Conservation (phyloP, 2,329 filamentous ascomycete genomes). For the Fusarium succisae region DNA sequence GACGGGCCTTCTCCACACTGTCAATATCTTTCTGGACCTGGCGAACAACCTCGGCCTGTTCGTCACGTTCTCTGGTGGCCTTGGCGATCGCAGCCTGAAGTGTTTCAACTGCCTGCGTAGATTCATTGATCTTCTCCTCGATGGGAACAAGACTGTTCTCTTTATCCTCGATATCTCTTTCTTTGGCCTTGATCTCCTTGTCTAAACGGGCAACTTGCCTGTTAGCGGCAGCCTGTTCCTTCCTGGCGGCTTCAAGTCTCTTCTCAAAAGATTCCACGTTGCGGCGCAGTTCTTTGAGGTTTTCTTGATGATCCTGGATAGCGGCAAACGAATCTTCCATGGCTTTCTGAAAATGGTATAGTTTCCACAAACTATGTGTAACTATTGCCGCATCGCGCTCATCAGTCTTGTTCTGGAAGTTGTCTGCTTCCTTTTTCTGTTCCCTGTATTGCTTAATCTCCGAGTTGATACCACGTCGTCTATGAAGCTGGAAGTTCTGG, state of each 20-base stretch:
- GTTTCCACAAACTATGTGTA: slow-evolving; percentile 93
- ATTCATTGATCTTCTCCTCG: slow-evolving; percentile 89
- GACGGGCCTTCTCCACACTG: slow-evolving; percentile 87
- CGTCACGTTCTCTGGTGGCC: slow-evolving; percentile 79
- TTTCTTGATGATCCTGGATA: slow-evolving; percentile 93
- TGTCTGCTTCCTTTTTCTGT: slow-evolving; percentile 95
- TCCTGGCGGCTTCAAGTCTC: slow-evolving; percentile 81
- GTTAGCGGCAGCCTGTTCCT: slow-evolving; percentile 80
- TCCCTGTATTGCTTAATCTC: slow-evolving; percentile 98
- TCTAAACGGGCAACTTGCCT: slow-evolving; percentile 85
- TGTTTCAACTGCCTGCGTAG: slow-evolving; percentile 73
- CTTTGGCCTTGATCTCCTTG: slow-evolving; percentile 83
- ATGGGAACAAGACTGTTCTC: slow-evolving; percentile 88
- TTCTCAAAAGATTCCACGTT: slow-evolving; percentile 87
- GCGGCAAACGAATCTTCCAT: slow-evolving; percentile 92
- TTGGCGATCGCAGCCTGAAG: slow-evolving; percentile 74
- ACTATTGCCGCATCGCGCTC: slow-evolving; percentile 92
- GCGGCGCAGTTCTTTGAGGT: slow-evolving; percentile 90
- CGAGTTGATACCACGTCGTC: slow-evolving; percentile 92
- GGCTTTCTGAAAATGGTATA: slow-evolving; percentile 92
- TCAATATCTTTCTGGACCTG: slow-evolving; percentile 83
- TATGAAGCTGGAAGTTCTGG: slow-evolving; percentile 86
- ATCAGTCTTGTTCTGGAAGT: slow-evolving; percentile 88
- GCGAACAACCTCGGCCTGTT: slow-evolving; percentile 73
- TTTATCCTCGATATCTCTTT: slow-evolving; percentile 86